Evolutionary conservation across 768 basidiomycete species (phyloP).

Genomic region (Suillus hirtellus): DNA sequence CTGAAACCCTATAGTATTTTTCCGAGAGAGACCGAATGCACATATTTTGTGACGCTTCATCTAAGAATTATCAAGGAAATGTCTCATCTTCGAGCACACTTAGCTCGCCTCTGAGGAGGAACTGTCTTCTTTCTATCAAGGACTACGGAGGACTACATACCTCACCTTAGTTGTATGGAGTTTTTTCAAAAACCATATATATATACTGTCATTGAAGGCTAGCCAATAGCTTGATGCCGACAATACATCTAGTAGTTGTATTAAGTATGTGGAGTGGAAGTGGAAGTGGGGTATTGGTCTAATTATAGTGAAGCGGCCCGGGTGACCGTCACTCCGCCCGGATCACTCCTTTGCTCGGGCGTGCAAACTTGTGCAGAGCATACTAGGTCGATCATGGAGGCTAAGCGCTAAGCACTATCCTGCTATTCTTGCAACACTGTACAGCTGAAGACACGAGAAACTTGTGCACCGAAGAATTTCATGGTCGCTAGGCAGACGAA

Average conservation of each 20-base stretch:
- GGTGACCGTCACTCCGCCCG: not conserved
- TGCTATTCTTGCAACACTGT: not conserved
- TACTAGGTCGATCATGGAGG: not conserved
- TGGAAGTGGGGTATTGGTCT: not conserved
- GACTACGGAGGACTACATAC: not conserved
- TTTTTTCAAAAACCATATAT: too few relatives aligned
- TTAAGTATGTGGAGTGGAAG: too few relatives aligned
- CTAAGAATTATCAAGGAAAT: not conserved
- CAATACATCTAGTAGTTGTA: too few relatives aligned
- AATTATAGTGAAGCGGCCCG: not conserved
- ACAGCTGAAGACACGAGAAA: not conserved
- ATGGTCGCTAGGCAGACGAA: not conserved
- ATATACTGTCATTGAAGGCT: too few relatives aligned
- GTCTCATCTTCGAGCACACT: not conserved
- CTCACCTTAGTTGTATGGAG: not conserved
- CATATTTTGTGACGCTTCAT: not conserved
- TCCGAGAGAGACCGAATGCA: not conserved
- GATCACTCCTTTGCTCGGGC: not conserved
- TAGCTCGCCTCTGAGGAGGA: not conserved
- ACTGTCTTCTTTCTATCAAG: not conserved
- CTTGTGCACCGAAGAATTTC: not conserved
- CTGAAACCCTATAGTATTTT: not conserved
- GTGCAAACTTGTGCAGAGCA: not conserved
- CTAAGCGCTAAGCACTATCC: not conserved
- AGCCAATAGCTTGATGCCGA: too few relatives aligned